Evolutionary conservation across 441 rosid genomes (phyloP), one percentile per base, ranked within the genome.

Genomic region (Melastoma candidum): DNA sequence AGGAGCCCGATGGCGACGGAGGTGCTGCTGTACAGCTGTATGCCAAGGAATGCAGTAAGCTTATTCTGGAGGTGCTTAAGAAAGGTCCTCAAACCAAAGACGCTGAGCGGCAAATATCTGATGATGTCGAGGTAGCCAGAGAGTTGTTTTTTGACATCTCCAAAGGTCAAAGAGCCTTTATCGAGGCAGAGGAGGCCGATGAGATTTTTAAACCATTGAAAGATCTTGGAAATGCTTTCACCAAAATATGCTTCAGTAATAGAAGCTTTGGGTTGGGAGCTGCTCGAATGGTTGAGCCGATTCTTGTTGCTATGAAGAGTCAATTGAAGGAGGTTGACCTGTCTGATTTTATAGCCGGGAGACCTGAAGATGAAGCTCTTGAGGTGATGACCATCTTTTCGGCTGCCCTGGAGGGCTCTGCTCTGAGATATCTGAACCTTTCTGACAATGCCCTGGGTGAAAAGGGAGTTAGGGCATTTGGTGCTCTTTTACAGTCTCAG

Each of bases 41-140:
- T 46, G 48, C 48, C n/a, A 46, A 46, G 17, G 48, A 46, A 46
- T 46, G 14, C n/a, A 46, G 48, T 46, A 46, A 46, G 48, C 48
- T 46, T 12, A 46, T 46, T 12, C 48, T 46, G 7, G 48, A 46
- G 17, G 48, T 46, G 3, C n/a, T 46, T 9, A 46, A 46, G 17
- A 46, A 22, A 46, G 48, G 48, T 22, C 48, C 48, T 12, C n/a
- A 22, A 46, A 22, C 17, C n/a, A 46, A 46, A 46, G 48, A 12
- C 3, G 48, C 14, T 7, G 48, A 46, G 17, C 14, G 17, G 48
- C 14, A 12, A 22, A 22, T 46, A 46, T 46, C 48, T 46, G 48
- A 46, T 12, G 17, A 22, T 46, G 48, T 22, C n/a, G 7, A 12
- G 4, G n/a, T 8, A 0, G 48, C 6, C n/a, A 46, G 7, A 12